Percentiles rank a stretch among this genome's conserved stretches.
phyloP scores from a whole-genome alignment of 257 asterid genomes.

The Prunella vulgaris region DNA sequence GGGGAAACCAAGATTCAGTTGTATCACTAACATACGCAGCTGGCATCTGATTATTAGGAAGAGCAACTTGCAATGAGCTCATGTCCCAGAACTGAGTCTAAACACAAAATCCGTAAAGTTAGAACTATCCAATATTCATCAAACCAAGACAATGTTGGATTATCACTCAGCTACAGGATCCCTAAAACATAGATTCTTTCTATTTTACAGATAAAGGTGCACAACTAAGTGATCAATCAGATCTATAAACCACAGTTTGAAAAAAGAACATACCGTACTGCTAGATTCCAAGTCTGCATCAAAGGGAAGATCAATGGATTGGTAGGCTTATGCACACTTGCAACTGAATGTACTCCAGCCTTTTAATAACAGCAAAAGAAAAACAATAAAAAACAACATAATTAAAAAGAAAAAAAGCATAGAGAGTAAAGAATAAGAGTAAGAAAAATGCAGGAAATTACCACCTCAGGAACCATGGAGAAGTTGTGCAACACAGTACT shows the following conservation, averaged over 20 bases:
- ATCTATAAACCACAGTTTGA: background rate
- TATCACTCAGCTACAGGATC: background rate
- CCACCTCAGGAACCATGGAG: constrained; percentile 36
- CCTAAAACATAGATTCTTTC: background rate
- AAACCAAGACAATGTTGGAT: background rate
- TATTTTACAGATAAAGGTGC: background rate
- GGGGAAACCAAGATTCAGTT: constrained; percentile 58
- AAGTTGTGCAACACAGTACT: constrained; percentile 33
- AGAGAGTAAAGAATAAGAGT: background rate
- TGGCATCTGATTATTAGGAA: constrained; percentile 46
- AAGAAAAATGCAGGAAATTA: constrained; percentile 21
- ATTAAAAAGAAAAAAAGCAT: background rate
- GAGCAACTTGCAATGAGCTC: constrained; percentile 64
- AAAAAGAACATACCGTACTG: constrained; percentile 44
- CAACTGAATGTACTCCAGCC: constrained; percentile 41
- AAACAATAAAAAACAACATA: background rate
- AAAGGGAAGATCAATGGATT: constrained; percentile 78
- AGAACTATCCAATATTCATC: background rate
- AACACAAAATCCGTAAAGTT: background rate
- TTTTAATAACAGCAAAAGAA: constrained; percentile 22
- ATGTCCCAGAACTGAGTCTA: constrained; percentile 59
- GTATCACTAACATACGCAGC: constrained; percentile 38
- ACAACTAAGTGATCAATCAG: background rate
- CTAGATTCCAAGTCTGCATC: constrained; percentile 47
- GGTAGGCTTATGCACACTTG: constrained; percentile 36